Evolutionary conservation across 2,329 filamentous ascomycete genomes (phyloP).

Genomic region (Diaporthe amygdali): DNA sequence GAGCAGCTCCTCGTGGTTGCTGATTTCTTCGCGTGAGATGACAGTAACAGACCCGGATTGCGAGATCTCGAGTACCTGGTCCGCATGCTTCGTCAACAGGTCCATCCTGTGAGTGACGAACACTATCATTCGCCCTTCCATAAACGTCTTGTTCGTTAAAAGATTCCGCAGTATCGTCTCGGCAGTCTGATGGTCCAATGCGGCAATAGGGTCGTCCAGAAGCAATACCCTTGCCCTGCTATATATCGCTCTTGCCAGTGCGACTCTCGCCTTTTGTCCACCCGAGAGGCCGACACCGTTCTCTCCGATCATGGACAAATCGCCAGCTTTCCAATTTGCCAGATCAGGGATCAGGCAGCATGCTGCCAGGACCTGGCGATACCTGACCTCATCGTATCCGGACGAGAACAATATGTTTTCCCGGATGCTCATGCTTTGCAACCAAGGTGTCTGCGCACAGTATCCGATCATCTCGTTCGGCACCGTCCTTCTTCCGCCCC

Average conservation of each 20-base stretch:
- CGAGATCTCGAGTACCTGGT: conserved; percentile 74
- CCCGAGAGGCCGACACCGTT: conserved; percentile 68
- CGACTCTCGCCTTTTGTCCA: conserved; percentile 67
- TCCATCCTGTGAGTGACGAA: conserved; percentile 83
- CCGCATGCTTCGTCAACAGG: conserved; percentile 73
- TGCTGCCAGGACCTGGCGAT: conserved; percentile 64
- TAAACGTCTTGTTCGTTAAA: conserved; percentile 45
- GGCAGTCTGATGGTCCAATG: conserved; percentile 67
- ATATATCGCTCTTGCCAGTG: conserved; percentile 67
- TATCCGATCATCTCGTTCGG: conserved; percentile 59
- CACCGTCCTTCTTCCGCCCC: conserved; percentile 52
- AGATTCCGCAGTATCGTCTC: conserved; percentile 65
- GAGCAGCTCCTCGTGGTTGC: conserved; percentile 48
- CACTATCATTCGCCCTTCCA: conserved; percentile 70
- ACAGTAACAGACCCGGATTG: conserved; percentile 42
- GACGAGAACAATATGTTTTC: conserved; percentile 68
- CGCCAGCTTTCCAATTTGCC: conserved; percentile 59
- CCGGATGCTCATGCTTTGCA: conserved; percentile 69
- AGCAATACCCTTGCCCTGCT: conserved; percentile 61
- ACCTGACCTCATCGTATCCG: conserved; percentile 60
- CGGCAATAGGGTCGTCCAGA: conserved; percentile 68
- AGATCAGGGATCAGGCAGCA: conserved; percentile 64
- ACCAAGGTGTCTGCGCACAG: conserved; percentile 66
- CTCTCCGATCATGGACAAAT: conserved; percentile 65
- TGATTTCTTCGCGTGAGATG: conserved; percentile 28